Percentiles rank a stretch among this genome's conserved stretches.
These are phyloP conservation scores for Acephala macrosclerotiorum DNA, from an alignment of 2,329 filamentous ascomycete genomes.

Conservation along the genomic window DNA sequence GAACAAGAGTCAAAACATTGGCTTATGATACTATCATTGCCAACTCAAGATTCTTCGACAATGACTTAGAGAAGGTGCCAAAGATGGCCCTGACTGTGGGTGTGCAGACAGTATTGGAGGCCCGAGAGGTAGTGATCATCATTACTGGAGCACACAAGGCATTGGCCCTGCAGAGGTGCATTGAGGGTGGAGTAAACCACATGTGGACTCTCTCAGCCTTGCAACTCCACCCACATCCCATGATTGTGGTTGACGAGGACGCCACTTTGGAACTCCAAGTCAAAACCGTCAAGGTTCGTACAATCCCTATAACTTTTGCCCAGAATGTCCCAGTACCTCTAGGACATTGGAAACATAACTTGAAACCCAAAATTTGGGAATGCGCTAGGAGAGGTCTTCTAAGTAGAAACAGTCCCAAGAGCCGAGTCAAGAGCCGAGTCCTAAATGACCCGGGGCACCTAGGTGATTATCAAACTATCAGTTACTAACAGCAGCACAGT, in stretches of 20 bases:
- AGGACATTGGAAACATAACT: too few relatives aligned
- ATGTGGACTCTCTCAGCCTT: conserved; percentile 89
- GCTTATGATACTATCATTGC: conserved; percentile 87
- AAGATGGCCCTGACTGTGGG: conserved; percentile 86
- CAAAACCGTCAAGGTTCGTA: conserved; percentile 69
- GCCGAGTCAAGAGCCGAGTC: too few relatives aligned
- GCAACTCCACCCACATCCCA: conserved; percentile 80
- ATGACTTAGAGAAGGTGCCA: conserved; percentile 77
- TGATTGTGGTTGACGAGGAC: conserved; percentile 86
- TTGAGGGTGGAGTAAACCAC: conserved; percentile 85
- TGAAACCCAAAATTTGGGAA: too few relatives aligned
- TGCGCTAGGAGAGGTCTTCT: too few relatives aligned
- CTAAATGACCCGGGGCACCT: neutral
- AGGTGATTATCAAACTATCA: conserved; percentile 18
- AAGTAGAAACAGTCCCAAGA: too few relatives aligned
- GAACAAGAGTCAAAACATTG: conserved; percentile 85
- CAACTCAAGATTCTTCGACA: conserved; percentile 84
- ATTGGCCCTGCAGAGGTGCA: conserved; percentile 77
- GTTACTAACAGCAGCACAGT: conserved; percentile 49
- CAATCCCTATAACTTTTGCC: neutral
- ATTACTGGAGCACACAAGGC: conserved; percentile 85
- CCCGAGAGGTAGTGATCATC: conserved; percentile 82
- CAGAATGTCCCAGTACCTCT: neutral
- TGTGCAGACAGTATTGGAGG: conserved; percentile 82
- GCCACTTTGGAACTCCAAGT: conserved; percentile 76